Evolutionary conservation across 2,329 filamentous ascomycete genomes (phyloP).

Genomic region (Cylindrodendrum hubeiense): DNA sequence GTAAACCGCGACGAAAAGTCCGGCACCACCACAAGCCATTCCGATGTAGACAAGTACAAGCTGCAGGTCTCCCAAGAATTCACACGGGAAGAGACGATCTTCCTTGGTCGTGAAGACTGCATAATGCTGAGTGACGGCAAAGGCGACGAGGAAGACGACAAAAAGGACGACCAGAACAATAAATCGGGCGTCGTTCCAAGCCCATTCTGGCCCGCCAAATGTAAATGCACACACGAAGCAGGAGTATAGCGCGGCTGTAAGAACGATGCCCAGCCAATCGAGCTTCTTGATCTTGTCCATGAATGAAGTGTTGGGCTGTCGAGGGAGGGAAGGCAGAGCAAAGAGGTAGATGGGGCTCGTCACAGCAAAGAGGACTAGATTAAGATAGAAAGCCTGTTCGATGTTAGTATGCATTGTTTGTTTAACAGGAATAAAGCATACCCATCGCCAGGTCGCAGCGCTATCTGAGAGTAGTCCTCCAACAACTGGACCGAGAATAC

Average conservation of each 20-base stretch:
- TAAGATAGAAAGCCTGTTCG: slow-evolving; percentile 65
- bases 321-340: slow-evolving; percentile 43
- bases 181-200: slow-evolving; percentile 58
- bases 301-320: slow-evolving; percentile 36
- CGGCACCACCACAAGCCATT: slow-evolving; percentile 28
- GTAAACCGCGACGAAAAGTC: slow-evolving; percentile 29
- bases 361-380: slow-evolving; percentile 60
- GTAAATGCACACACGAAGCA: slow-evolving; percentile 60
- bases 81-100: slow-evolving; percentile 49
- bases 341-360: slow-evolving; percentile 46
- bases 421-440: background rate
- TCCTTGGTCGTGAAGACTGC: slow-evolving; percentile 50
- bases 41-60: slow-evolving; percentile 31
- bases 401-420: background rate
- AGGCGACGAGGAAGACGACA: slow-evolving; percentile 49
- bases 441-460: slow-evolving; percentile 56
- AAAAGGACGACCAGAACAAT: slow-evolving; percentile 60
- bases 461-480: slow-evolving; percentile 57
- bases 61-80: slow-evolving; percentile 41
- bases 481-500: slow-evolving; percentile 55
- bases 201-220: slow-evolving; percentile 61
- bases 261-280: slow-evolving; percentile 59
- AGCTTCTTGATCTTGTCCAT: slow-evolving; percentile 49
- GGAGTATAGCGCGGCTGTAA: slow-evolving; percentile 55
- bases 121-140: slow-evolving; percentile 54